phyloP scores from a whole-genome alignment of 2,329 filamentous ascomycete species.

The Juglanconis oblonga region DNA sequence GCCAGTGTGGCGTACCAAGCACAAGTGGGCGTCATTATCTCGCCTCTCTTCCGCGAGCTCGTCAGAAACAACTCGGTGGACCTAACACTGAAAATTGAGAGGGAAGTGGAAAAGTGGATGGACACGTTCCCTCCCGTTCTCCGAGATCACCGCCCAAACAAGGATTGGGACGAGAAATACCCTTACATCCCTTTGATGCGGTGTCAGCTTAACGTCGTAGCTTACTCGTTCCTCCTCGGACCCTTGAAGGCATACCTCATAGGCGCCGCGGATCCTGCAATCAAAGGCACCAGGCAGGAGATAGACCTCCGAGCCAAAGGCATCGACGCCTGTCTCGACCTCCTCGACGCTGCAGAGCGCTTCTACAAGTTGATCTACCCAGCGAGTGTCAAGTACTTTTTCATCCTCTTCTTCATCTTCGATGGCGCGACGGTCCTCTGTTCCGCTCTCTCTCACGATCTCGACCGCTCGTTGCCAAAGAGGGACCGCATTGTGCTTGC shows the following conservation, averaged over 20 bases:
- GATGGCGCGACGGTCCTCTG: conserved; percentile 26
- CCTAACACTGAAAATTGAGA: conserved; percentile 14
- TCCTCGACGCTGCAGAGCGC: conserved; percentile 7
- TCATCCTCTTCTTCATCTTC: conserved; percentile 28
- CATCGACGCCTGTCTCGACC: conserved; percentile 22
- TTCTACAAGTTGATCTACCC: conserved; percentile 24
- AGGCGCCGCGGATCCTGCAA: conserved; percentile 17
- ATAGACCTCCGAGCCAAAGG: conserved; percentile 20
- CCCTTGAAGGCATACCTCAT: conserved; percentile 24
- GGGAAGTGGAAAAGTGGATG: conserved; percentile 19
- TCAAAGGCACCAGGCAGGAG: conserved; percentile 19
- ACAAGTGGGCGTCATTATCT: conserved; percentile 1
- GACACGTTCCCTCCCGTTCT: conserved; percentile 21
- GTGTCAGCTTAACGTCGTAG: conserved; percentile 27
- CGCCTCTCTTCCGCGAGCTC: neutral
- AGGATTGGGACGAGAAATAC: conserved; percentile 24
- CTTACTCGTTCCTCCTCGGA: conserved; percentile 23
- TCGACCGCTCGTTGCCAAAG: conserved; percentile 23
- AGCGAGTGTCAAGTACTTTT: conserved; percentile 25
- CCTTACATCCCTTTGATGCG: conserved; percentile 26
- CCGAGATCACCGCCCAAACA: conserved; percentile 20
- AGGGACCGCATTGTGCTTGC: conserved; percentile 17
- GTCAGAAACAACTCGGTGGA: neutral
- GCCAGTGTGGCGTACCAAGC: neutral
- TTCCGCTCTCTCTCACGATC: conserved; percentile 25